A percentile compares a stretch with the other conserved stretches of the same genome.
Evolutionary conservation across 2,329 filamentous ascomycete genomes (phyloP).

Genomic region (Stromatinia cepivora): DNA sequence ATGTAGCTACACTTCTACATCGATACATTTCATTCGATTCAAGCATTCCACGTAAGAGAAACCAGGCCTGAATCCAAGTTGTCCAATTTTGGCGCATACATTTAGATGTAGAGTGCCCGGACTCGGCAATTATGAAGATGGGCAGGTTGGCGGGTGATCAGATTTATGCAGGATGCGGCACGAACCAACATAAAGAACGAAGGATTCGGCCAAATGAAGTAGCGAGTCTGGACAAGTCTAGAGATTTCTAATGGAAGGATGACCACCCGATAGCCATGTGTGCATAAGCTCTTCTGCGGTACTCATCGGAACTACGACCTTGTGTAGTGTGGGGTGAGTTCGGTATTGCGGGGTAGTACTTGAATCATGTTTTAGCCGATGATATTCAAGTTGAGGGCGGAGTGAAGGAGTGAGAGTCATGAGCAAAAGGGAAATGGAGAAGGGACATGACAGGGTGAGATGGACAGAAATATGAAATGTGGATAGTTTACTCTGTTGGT

Average conservation of each 20-base stretch:
- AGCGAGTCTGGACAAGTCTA: background rate
- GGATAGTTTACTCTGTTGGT: background rate
- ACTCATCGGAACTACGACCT: constrained; percentile 6
- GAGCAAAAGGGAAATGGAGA: background rate
- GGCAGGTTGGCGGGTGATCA: constrained; percentile 14
- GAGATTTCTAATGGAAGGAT: background rate
- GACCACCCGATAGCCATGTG: constrained; percentile 6
- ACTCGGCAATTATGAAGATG: background rate
- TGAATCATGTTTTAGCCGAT: background rate
- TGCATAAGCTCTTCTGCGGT: background rate
- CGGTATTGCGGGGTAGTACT: constrained; percentile 9
- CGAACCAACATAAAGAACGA: background rate
- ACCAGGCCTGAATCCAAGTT: background rate
- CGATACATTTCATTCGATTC: constrained; percentile 4
- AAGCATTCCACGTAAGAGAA: constrained; percentile 8
- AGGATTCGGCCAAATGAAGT: background rate
- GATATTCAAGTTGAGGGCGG: background rate
- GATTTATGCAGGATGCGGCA: background rate
- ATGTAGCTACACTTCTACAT: constrained; percentile 5
- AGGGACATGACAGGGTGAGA: background rate
- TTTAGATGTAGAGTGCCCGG: background rate
- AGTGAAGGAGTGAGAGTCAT: background rate
- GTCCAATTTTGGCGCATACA: background rate
- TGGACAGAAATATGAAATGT: background rate
- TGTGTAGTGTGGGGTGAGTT: background rate